A percentile compares a stretch with the other conserved stretches of the same genome.
Evolutionary conservation across 495 filamentous ascomycete species (phyloP).

Genomic region (Trichoderma reesei): DNA sequence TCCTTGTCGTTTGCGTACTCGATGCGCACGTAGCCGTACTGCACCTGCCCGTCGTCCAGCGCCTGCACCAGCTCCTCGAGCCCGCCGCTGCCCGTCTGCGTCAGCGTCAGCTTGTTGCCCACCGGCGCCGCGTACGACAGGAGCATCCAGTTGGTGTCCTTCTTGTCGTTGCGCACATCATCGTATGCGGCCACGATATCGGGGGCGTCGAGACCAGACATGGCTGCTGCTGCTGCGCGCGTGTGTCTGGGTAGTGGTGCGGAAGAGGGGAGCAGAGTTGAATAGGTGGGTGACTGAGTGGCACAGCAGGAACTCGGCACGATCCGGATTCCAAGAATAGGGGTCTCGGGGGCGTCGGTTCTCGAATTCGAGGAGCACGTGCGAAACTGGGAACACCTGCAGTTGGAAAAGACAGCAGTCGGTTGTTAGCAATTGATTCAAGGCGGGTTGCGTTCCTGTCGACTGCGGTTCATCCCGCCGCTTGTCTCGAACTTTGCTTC

Average conservation of each 20-base stretch:
- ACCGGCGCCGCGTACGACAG: conserved; percentile 40
- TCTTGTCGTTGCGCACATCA: conserved; percentile 45
- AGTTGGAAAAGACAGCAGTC: too few species aligned
- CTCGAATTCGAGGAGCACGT: not conserved
- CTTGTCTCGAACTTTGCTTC: too few species aligned
- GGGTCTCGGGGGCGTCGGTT: not conserved
- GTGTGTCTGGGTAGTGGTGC: not conserved
- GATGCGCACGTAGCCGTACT: conserved; percentile 48
- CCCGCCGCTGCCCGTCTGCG: conserved; percentile 40
- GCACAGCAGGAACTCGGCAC: not conserved
- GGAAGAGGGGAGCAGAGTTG: not conserved
- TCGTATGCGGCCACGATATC: conserved; percentile 40
- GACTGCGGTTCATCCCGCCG: not conserved
- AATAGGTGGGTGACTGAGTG: too few species aligned
- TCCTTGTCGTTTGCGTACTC: conserved; percentile 53
- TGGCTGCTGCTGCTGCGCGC: conserved; percentile 13
- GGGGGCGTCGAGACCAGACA: conserved; percentile 38
- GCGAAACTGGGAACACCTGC: not conserved
- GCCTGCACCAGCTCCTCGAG: conserved; percentile 35
- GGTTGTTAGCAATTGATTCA: too few species aligned
- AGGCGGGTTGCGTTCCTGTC: not conserved
- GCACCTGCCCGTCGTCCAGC: conserved; percentile 40
- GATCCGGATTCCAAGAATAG: not conserved
- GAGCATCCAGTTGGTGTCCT: conserved; percentile 47
- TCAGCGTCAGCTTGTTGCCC: conserved; percentile 37